Evolutionary conservation across 257 asterid genomes (phyloP), one percentile per base, ranked within the genome.

Genomic region (Plantago ovata): DNA sequence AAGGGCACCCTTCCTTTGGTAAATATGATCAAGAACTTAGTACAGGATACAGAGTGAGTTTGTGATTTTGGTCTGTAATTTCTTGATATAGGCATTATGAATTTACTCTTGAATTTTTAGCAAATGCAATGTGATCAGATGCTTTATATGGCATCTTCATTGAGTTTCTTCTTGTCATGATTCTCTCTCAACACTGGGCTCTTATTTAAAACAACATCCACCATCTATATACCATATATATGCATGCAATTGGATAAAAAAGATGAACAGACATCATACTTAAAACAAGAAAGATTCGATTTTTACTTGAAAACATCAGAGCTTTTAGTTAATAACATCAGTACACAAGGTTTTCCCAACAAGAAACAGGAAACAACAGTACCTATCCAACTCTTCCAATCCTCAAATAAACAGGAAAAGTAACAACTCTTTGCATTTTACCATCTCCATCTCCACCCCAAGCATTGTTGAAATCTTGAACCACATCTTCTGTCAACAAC

Each of bases 1-100:
- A 91, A 91, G 73, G 98, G 98, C 59, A 87, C 96, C 23, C 32
- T 83, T 65, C 95, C 98, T 46, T 63, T 91, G 76, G 91, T 72
- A 53, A 77, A 61, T 59, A 87, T 91, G 98, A 60, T 85, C 74
- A 83, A 70, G 72, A 91, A 91, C 66, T 83, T 91, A 61, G 47
- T 91, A 61, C 45, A 64, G 71, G 96, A 91, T 63, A 79, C 60
- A 57, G 87, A 89, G 67, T 82, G 74, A 69, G 39, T 38, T 10
- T 45, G 54, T 55, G 49, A 53, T 20, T 58, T 68, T 61, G 47
- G 0, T 57, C 63, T n/a, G 21, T 10, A 6, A 18, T 20, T 38
- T 66, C 62, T 69, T 50, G 19, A 53, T 18, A 5, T n/a, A 23
- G 42, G 14, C 32, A 41, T 23, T 28, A 50, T 50, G 41, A 41